These are phyloP conservation scores for Scopulariopsis brevicaulis DNA, from an alignment of 2,329 filamentous ascomycete species.

Conservation along the genomic window DNA sequence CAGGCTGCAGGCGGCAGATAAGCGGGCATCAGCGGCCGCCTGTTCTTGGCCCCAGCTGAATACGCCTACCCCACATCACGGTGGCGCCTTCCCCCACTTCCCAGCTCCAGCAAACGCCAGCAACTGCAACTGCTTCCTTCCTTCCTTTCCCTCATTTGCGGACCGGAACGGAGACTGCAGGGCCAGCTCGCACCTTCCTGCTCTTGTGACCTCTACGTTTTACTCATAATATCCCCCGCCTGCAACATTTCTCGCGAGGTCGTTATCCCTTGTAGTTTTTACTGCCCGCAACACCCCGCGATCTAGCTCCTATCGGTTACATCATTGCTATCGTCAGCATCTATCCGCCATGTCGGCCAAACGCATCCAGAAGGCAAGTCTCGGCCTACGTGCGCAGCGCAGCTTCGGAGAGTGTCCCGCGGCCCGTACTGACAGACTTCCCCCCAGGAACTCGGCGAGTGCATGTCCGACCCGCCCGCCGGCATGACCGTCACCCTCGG, in stretches of 20 bases:
- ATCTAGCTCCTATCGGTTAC: neutral
- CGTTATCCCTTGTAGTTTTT: neutral
- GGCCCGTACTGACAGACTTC: constrained; percentile 10
- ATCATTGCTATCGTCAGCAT: neutral
- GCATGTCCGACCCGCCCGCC: constrained; percentile 30
- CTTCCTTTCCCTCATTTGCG: neutral
- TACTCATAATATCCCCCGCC: neutral
- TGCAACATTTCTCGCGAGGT: neutral
- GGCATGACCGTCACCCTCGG: constrained; percentile 36
- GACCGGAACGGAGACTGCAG: neutral
- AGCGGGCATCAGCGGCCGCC: neutral
- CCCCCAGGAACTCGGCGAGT: constrained; percentile 40
- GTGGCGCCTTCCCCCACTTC: neutral
- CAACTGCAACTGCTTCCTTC: no score
- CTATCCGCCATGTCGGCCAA: constrained; percentile 26
- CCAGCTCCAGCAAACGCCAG: neutral
- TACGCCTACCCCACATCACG: neutral
- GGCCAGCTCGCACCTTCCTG: neutral
- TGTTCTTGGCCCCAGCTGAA: neutral
- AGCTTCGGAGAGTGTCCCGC: neutral
- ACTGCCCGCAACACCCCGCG: neutral
- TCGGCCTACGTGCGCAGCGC: neutral
- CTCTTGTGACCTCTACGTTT: neutral
- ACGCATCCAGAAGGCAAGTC: constrained; percentile 29
- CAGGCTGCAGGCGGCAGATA: neutral